Evolutionary conservation across 257 asterid species (phyloP), one percentile per base, ranked within the genome.

Genomic region (Penstemon eatonii): DNA sequence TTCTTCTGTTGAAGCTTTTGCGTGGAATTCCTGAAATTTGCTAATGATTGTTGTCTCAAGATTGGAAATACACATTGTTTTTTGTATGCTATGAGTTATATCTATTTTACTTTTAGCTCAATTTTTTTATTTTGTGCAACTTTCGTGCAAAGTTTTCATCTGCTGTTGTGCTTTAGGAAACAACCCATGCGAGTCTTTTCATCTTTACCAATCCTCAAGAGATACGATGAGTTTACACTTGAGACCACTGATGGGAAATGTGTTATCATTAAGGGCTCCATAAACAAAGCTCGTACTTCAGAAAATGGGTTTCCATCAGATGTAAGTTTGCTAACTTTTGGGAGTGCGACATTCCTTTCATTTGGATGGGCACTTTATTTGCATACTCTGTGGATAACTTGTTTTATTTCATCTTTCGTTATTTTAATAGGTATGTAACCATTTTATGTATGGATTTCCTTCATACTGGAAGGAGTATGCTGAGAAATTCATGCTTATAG

Each of bases 361-460:
- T 56, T n/a, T 57, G 10, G 69, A 43, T 56, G 45, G 36, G 43
- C 60, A 12, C 18, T 72, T 60, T 68, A 38, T 65, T 66, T 58
- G 42, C 56, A 54, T 39, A 56, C 47, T 42, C 5, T 41, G 36
- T n/a, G 65, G n/a, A 3, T 13, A 57, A 60, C 65, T 70, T 67
- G 68, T 9, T 65, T 51, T 73, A 12, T 54, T 49, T 10, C 15
- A 37, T 65, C 65, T 58, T 67, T 72, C 70, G 33, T 65, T 73
- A 56, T 55, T 78, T 66, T 41, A 75, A 70, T 84, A 91, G 98
- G 87, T 87, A 37, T 80, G 60, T 39, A 40, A 80, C 66, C 86
- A 83, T 83, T 91, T 91, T 74, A 38, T 74, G 66, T 72, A 79
- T 39, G 96, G 97, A 40, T 91, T 91, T 80, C 98, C 98, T 46